Evolutionary conservation across 2,329 filamentous ascomycete species (phyloP).

Genomic region (Colletotrichum liriopes): DNA sequence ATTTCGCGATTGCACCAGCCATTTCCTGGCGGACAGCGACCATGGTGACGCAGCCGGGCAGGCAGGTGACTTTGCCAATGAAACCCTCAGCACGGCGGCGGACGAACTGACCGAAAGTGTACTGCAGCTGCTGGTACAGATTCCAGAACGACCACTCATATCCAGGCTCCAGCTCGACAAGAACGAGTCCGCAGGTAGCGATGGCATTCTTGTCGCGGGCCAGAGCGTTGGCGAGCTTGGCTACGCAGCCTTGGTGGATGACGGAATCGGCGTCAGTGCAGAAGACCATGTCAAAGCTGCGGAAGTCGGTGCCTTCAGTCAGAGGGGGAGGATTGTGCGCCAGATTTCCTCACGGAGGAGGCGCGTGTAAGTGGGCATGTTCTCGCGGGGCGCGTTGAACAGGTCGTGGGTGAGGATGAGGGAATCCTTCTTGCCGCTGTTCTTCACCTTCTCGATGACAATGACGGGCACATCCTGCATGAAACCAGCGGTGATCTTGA

Average conservation of each 20-base stretch:
- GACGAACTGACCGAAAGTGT: constrained; percentile 26
- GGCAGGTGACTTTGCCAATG: constrained; percentile 14
- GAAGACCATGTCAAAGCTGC: constrained; percentile 23
- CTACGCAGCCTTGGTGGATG: constrained; percentile 23
- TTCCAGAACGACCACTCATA: constrained; percentile 28
- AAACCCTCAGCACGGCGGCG: constrained; percentile 19
- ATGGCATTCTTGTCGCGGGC: constrained; percentile 19
- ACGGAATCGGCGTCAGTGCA: constrained; percentile 30
- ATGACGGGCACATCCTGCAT: constrained; percentile 28
- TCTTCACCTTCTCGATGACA: constrained; percentile 27
- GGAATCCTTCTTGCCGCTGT: constrained; percentile 25
- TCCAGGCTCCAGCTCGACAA: constrained; percentile 23
- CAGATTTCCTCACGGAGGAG: constrained; percentile 18
- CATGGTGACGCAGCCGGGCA: constrained; percentile 20
- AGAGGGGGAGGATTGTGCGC: constrained; percentile 2
- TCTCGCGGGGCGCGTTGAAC: constrained; percentile 15
- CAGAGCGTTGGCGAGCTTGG: constrained; percentile 24
- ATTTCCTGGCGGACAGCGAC: constrained; percentile 18
- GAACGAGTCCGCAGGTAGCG: constrained; percentile 13
- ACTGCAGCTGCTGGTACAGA: constrained; percentile 26
- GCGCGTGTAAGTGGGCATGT: constrained; percentile 21
- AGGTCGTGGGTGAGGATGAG: constrained; percentile 27
- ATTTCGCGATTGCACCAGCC: constrained; percentile 16
- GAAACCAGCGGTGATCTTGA: constrained; percentile 26
- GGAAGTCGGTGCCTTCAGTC: constrained; percentile 18